phyloP scores from a whole-genome alignment of 805 yeast species.

The Candida bentonensis region DNA sequence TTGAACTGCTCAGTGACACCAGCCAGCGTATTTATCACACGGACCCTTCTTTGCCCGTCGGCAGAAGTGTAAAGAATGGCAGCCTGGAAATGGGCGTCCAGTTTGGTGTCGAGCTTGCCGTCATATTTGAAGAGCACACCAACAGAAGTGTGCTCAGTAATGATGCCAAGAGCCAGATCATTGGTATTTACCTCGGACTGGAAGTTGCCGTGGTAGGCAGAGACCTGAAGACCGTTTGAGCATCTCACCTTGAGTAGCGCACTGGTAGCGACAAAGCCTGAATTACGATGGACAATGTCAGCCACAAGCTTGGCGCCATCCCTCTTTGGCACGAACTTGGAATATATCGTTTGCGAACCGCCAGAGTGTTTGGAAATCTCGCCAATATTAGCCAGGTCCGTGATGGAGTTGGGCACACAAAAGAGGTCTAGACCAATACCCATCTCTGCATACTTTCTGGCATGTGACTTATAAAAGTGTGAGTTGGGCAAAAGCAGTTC shows the following conservation, averaged over 20 bases:
- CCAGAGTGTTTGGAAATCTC: constrained; percentile 52
- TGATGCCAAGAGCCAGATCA: constrained; percentile 13
- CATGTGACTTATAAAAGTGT: constrained; percentile 46
- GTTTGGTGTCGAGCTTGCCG: constrained; percentile 51
- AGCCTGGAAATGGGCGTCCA: constrained; percentile 82
- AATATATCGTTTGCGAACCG: constrained; percentile 53
- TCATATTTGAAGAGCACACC: constrained; percentile 67
- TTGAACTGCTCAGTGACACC: constrained; percentile 63
- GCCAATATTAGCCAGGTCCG: constrained; percentile 66
- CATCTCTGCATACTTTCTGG: constrained; percentile 37
- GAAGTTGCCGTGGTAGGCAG: constrained; percentile 56
- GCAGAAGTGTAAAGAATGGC: constrained; percentile 75
- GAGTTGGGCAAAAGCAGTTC: constrained; percentile 44
- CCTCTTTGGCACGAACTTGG: constrained; percentile 48
- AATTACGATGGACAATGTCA: constrained; percentile 35
- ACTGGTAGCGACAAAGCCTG: constrained; percentile 50
- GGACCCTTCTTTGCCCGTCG: constrained; percentile 64
- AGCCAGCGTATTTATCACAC: constrained; percentile 74
- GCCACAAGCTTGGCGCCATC: constrained; percentile 57
- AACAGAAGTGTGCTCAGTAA: constrained; percentile 56
- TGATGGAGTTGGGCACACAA: constrained; percentile 46
- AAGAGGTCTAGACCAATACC: constrained; percentile 70
- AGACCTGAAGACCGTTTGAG: constrained; percentile 74
- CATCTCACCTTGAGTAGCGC: constrained; percentile 75
- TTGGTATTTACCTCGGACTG: constrained; percentile 19